phyloP scores from a whole-genome alignment of 2,329 filamentous ascomycete genomes.

The Fonsecaea erecta region DNA sequence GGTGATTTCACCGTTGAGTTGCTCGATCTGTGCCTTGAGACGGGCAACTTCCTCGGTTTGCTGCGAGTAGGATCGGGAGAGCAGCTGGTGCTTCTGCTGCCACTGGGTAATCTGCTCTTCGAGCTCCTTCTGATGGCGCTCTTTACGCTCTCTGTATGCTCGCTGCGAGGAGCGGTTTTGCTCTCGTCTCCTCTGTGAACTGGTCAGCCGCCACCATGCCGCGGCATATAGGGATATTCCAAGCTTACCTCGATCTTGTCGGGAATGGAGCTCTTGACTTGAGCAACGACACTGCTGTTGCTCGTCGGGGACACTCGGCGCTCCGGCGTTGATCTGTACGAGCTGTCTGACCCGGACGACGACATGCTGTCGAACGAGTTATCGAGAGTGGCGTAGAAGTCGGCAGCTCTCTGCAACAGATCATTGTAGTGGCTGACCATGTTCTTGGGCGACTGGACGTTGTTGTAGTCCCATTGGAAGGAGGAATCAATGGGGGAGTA shows the following conservation, averaged over 20 bases:
- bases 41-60: slow-evolving; percentile 32
- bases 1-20: slow-evolving; percentile 33
- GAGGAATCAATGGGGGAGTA: slow-evolving; percentile 27
- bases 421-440: slow-evolving; percentile 36
- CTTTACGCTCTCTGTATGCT: slow-evolving; percentile 94
- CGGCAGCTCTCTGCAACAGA: slow-evolving; percentile 30
- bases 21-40: slow-evolving; percentile 34
- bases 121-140: slow-evolving; percentile 89
- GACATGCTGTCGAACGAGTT: slow-evolving; percentile 32
- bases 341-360: slow-evolving; percentile 27
- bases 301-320: slow-evolving; percentile 18
- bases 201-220: slow-evolving; percentile 3
- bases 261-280: slow-evolving; percentile 33
- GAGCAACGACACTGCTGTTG: slow-evolving; percentile 24
- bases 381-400: slow-evolving; percentile 35
- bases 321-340: slow-evolving; percentile 27
- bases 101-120: slow-evolving; percentile 59
- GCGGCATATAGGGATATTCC: too few relatives aligned
- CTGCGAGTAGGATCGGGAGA: slow-evolving; percentile 32
- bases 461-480: slow-evolving; percentile 32
- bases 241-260: slow-evolving; percentile 36
- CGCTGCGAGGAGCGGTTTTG: slow-evolving; percentile 63
- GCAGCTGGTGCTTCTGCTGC: slow-evolving; percentile 34
- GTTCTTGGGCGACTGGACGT: slow-evolving; percentile 28
- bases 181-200: slow-evolving; percentile 32